Evolutionary conservation across 2,329 filamentous ascomycete species (phyloP), one percentile per base, ranked within the genome.

Genomic region (Aspergillus sp.): DNA sequence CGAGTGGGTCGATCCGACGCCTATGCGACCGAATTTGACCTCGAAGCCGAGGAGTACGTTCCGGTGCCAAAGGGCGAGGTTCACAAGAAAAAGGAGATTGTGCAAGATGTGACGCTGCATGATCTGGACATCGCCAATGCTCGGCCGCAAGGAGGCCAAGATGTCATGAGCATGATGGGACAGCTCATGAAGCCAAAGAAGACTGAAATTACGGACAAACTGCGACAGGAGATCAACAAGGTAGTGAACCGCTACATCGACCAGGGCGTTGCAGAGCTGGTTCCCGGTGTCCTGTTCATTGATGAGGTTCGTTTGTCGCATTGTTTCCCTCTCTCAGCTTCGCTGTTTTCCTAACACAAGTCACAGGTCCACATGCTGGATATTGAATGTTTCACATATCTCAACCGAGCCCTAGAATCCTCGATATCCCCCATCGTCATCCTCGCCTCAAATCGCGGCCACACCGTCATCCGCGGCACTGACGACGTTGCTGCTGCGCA

Each of bases 121-220:
- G 95, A 99, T 72, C 82, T 99, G 56, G 95, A 99, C 71, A 89
- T 98, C 62, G 95, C 95, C 64, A 99, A 99, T 70, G 90, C 95
- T 13, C 83, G 93, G 69, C 95, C 95, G 4, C 92, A 98, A 80
- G 95, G 95, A 53, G 95, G 95, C 45, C 95, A 99, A 81, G 95
- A 99, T 75, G 96, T 99, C 65, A 98, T 99, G 93, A 97, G 93
- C 80, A 98, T 99, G 95, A 98, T 99, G 93, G 95, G 95, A 69
- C 95, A 99, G 78, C 80, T 99, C 71, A 97, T 98, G 92, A 98
- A 98, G 84, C 95, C 95, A 61, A 96, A 96, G 82, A 97, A 97
- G 87, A 99, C 95, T 5, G 95, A 99, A 76, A 98, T 99, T 71
- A 99, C 95, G 30, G 95, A 99, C 78, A 99, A 99, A 81, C 81